Percentiles rank a stretch among this genome's conserved stretches.
Conservation (phyloP, 1,139 yeast species). For the Diutina sp. region DNA sequence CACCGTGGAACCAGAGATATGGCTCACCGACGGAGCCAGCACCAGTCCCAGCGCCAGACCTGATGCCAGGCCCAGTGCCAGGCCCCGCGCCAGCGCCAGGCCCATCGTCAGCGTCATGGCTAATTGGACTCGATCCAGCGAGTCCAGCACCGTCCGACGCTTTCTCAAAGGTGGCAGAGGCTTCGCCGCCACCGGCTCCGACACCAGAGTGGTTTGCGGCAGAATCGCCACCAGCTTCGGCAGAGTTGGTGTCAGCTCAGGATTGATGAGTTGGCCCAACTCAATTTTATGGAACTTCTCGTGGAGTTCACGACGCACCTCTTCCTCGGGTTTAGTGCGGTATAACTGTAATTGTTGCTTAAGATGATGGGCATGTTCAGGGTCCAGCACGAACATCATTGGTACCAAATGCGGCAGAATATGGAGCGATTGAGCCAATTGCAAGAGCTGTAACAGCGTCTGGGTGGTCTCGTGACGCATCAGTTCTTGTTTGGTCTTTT, state of each 20-base stretch:
- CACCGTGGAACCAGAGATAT: not conserved
- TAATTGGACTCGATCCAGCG: not conserved
- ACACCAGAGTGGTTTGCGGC: not conserved
- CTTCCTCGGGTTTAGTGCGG: not conserved
- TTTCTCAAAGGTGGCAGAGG: not conserved
- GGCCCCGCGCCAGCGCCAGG: not conserved
- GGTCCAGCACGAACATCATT: not conserved
- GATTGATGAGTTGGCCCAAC: not conserved
- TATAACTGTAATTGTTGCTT: not conserved
- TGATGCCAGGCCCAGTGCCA: not conserved
- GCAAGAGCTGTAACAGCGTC: not conserved
- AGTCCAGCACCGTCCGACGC: conserved; percentile 3
- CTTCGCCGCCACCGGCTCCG: not conserved
- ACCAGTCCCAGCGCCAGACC: not conserved
- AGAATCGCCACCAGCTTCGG: conserved; percentile 1
- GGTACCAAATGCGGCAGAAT: not conserved
- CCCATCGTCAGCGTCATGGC: not conserved
- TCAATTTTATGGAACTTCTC: conserved; percentile 1
- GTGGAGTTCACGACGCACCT: not conserved
- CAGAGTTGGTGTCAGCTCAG: conserved; percentile 2
- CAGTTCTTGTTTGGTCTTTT: conserved; percentile 1
- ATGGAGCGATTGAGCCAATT: not conserved
- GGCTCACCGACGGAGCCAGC: not conserved
- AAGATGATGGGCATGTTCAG: not conserved
- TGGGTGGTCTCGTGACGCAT: not conserved